A percentile compares a stretch with the other conserved stretches of the same genome.
These are phyloP conservation scores for Shiraia sp. DNA, from an alignment of 2,329 filamentous ascomycete genomes.

Conservation along the genomic window DNA sequence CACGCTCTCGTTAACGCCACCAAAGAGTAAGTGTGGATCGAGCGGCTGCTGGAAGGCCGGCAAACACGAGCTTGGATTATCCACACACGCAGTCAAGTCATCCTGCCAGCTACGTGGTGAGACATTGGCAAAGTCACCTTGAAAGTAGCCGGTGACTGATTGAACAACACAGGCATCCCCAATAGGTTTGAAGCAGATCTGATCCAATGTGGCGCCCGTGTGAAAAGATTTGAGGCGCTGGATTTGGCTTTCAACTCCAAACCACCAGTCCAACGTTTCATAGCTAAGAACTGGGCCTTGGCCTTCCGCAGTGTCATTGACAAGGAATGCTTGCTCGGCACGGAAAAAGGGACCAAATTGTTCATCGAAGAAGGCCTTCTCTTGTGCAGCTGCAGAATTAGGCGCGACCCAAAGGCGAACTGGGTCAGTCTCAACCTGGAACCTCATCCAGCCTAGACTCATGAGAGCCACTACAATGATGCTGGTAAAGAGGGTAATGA, in stretches of 20 bases:
- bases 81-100: slow-evolving; percentile 72
- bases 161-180: slow-evolving; percentile 90
- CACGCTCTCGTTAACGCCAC: slow-evolving; percentile 72
- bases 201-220: slow-evolving; percentile 70
- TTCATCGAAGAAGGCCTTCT: slow-evolving; percentile 90
- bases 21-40: slow-evolving; percentile 81
- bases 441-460: slow-evolving; percentile 85
- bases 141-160: slow-evolving; percentile 88
- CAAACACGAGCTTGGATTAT: slow-evolving; percentile 77
- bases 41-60: slow-evolving; percentile 89
- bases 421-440: slow-evolving; percentile 87
- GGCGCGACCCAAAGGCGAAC: slow-evolving; percentile 97
- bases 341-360: slow-evolving; percentile 97
- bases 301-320: slow-evolving; percentile 76
- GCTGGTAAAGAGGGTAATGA: slow-evolving; percentile 76
- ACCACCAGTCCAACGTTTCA: slow-evolving; percentile 92
- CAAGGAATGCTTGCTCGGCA: slow-evolving; percentile 88
- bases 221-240: slow-evolving; percentile 70
- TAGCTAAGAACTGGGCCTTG: slow-evolving; percentile 82
- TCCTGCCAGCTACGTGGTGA: slow-evolving; percentile 71
- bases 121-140: slow-evolving; percentile 65
- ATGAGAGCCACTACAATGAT: slow-evolving; percentile 76
- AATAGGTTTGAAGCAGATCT: slow-evolving; percentile 93
- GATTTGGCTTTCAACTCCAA: slow-evolving; percentile 81
- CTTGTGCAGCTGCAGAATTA: slow-evolving; percentile 83